Percentiles rank a stretch among this genome's conserved stretches.
Conservation (phyloP, 768 basidiomycete species). For the Neoboletus brunneissimus region DNA sequence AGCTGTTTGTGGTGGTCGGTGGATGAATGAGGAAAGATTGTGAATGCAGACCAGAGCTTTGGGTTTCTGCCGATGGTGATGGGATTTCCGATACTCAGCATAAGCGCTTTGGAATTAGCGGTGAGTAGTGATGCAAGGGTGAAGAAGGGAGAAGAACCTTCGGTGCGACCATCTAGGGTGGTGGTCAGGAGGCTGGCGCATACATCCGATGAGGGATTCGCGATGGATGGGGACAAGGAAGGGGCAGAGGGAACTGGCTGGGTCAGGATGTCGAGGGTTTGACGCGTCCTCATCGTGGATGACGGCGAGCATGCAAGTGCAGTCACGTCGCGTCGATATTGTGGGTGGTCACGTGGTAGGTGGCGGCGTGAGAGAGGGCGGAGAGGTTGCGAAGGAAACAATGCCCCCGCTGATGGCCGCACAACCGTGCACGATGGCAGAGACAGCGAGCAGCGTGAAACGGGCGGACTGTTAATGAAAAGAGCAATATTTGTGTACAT, state of each 20-base stretch:
- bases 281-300: slow-evolving; percentile 17
- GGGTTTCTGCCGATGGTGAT: slow-evolving; percentile 71
- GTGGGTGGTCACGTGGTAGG: slow-evolving; percentile 11
- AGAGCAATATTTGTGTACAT: neutral
- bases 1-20: slow-evolving; percentile 24
- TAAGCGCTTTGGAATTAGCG: slow-evolving; percentile 43
- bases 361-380: slow-evolving; percentile 1
- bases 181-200: slow-evolving; percentile 72
- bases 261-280: slow-evolving; percentile 22
- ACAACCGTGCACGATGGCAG: slow-evolving; percentile 5
- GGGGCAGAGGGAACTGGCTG: slow-evolving; percentile 32
- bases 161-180: slow-evolving; percentile 56
- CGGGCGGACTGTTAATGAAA: slow-evolving; percentile 5
- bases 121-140: neutral
- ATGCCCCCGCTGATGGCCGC: slow-evolving; percentile 2
- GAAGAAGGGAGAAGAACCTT: slow-evolving; percentile 43
- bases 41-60: slow-evolving; percentile 49
- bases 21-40: neutral
- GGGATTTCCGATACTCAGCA: slow-evolving; percentile 60
- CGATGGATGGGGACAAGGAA: slow-evolving; percentile 10
- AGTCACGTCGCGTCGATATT: slow-evolving; percentile 9
- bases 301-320: neutral
- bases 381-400: slow-evolving; percentile 14
- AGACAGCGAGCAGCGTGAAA: slow-evolving; percentile 8
- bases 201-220: slow-evolving; percentile 37